Evolutionary conservation across 129 eudicot species (phyloP), one percentile per base, ranked within the genome.

Genomic region (Centaurea solstitialis): DNA sequence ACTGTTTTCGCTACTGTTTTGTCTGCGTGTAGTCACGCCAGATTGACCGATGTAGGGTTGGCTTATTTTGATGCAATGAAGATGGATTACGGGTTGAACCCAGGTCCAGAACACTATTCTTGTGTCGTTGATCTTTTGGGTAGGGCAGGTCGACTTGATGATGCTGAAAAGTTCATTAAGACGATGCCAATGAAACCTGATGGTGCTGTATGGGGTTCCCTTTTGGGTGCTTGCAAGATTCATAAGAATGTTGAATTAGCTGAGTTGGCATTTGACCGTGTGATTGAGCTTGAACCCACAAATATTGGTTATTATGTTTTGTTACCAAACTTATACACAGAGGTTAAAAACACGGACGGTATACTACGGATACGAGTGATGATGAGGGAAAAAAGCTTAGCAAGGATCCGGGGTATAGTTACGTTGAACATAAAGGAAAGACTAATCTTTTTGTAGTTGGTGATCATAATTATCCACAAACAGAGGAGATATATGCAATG

Each of bases 121-220:
- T 94, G 98, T 61, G 87, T 92, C 7, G 98, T 94, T 67, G 98
- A 94, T 78, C 98, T 94, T 82, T 79, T 94, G 76, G 98, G 98
- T 4, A 85, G 97, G 68, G 97, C 93, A 3, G 98, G 98, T 76
- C 86, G 92, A 17, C 83, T 94, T 75, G 70, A 78, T 57, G 93
- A 94, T 73, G 98, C 98, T 70, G 86, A 79, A 7, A 62, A 73
- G 67, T 80, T 94, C 62, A 90, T 94, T 30, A 81, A 80, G 6
- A 77, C 89, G 15, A 92, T 94, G 98, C 87, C 91, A 10, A 73
- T 82, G 78, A 50, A 90, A 75, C 97, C 97, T 6, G 97, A 94
- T 80, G 98, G 93, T 75, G 92, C 93, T 69, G 92, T 94, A 45
- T 94, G 98, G 98, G 98, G 97, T 28, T 97, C 96, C 72, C 95